Conservation (phyloP, 495 filamentous ascomycete genomes). For the Podospora australis region DNA sequence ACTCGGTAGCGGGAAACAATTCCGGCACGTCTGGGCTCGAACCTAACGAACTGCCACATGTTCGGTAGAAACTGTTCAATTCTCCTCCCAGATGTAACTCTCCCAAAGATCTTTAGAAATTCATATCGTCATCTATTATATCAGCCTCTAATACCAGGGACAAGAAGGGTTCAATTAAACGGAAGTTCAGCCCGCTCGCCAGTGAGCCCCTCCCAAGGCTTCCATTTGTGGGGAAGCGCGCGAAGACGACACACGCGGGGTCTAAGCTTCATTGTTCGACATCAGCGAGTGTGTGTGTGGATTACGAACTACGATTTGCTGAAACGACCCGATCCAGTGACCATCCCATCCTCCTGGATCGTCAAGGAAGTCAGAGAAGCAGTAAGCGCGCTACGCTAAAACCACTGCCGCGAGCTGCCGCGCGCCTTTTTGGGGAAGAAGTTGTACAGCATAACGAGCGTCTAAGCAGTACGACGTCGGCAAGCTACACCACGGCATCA, state of each 20-base stretch:
- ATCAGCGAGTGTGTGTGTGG: neutral
- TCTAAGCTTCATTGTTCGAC: neutral
- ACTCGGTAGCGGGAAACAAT: too few relatives aligned
- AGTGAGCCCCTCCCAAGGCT: too few relatives aligned
- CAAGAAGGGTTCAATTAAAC: too few relatives aligned
- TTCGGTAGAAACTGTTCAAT: too few relatives aligned
- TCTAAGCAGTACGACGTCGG: conserved; percentile 8
- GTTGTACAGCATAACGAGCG: conserved; percentile 10
- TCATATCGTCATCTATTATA: neutral
- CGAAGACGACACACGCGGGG: neutral
- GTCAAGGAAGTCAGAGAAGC: too few relatives aligned
- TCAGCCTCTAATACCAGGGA: too few relatives aligned
- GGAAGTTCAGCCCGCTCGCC: too few relatives aligned
- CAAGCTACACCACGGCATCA: neutral
- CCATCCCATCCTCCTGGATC: conserved; percentile 1
- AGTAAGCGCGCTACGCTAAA: neutral
- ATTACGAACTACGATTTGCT: conserved; percentile 2
- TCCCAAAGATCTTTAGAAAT: neutral
- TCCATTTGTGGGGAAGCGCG: too few relatives aligned
- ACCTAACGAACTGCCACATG: too few relatives aligned
- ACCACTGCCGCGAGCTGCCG: neutral
- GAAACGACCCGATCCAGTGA: conserved; percentile 7
- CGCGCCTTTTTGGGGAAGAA: conserved; percentile 12
- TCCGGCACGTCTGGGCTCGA: too few relatives aligned
- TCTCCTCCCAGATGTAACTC: neutral